Evolutionary conservation across 345 rosid species (phyloP), one percentile per base, ranked within the genome.

Genomic region (Dovyalis caffra): DNA sequence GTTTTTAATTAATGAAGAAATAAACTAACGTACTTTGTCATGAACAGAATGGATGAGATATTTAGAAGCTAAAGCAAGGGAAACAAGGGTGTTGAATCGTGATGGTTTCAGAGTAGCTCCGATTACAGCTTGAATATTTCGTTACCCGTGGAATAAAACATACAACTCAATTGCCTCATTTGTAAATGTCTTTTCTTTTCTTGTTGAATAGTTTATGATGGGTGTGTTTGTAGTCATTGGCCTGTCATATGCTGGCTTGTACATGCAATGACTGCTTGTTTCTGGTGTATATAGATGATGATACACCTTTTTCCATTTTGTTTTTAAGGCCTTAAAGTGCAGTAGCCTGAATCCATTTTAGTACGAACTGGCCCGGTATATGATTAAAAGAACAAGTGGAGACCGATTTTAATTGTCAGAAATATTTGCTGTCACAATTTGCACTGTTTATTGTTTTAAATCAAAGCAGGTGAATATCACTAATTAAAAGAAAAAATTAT

Each of bases 221-320:
- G 28, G 18, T 28, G 21, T 61, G 60, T 28, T 71, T 25, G 32
- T 25, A n/a, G 16, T 33, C 51, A 18, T 2, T 31, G 64, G 74
- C 34, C 21, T 51, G 60, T 15, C 18, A 33, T 66, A 16, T 71
- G 73, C 65, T 26, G 74, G 53, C 66, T 65, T 74, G 64, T 66
- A 53, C 26, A 33, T 74, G 63, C 23, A 26, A 18, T 68, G 60
- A 45, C 16, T 64, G 70, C 76, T 43, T 56, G 11, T 53, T 70
- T 35, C 28, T 43, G 2, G 18, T 2, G 49, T n/a, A n/a, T n/a
- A 43, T 43, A 43, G 49, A 43, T 43, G 49, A 43, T 43, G 49
- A 15, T 40, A 1, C 14, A 9, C 8, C 5, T 47, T 15, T 16
- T 43, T 0, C 15, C 53, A 45, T 47, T 47, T 47, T 47, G 51